These are phyloP conservation scores for Prototheca wickerhamii DNA, from an alignment of 163 green algal genomes.

Conservation along the genomic window DNA sequence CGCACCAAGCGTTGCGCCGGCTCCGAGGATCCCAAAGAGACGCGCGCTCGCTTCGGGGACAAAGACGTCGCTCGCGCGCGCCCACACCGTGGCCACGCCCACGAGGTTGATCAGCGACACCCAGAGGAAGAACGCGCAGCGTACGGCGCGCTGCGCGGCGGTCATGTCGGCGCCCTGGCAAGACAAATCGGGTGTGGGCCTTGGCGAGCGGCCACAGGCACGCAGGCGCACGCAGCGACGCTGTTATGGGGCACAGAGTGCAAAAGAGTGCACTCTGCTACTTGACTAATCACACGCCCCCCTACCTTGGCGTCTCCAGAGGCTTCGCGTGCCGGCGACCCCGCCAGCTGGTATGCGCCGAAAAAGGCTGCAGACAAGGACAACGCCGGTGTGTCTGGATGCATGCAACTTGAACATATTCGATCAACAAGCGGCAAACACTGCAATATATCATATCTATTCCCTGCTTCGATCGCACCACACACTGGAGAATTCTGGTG, in stretches of 20 bases:
- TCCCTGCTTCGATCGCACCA: background rate
- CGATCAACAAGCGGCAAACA: too few species aligned
- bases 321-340: background rate
- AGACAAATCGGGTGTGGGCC: too few species aligned
- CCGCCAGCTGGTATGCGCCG: background rate
- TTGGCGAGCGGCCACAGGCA: too few species aligned
- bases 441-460: too few species aligned
- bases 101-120: slow-evolving; percentile 64
- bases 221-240: too few species aligned
- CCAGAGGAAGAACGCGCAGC: slow-evolving; percentile 50
- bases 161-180: background rate
- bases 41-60: slow-evolving; percentile 36
- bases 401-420: background rate
- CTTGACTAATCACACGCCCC: too few species aligned
- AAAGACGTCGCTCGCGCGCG: slow-evolving; percentile 65
- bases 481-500: too few species aligned
- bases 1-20: slow-evolving; percentile 40
- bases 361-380: background rate
- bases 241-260: too few species aligned
- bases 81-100: slow-evolving; percentile 55
- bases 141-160: slow-evolving; percentile 2
- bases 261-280: too few species aligned
- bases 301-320: slow-evolving; percentile 9
- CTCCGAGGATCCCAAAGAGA: slow-evolving; percentile 63
- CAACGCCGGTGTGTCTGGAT: background rate